These are phyloP conservation scores for Sutorius eximius DNA, from an alignment of 1,284 basidiomycete genomes.

Conservation along the genomic window DNA sequence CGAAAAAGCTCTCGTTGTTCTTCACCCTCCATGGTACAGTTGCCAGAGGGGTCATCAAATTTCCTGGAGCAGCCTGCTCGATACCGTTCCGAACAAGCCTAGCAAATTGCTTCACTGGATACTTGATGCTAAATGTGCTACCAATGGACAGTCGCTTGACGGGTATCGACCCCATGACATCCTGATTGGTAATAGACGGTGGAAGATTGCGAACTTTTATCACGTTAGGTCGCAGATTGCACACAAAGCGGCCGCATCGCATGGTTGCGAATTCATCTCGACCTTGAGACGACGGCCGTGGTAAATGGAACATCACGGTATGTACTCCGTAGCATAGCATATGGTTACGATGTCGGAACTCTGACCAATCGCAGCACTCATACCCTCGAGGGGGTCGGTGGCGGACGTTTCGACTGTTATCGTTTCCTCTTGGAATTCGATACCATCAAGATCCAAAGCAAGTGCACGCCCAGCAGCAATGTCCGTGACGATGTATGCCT, in stretches of 20 bases:
- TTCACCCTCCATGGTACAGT: conserved; percentile 24
- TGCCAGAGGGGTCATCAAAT: conserved; percentile 25
- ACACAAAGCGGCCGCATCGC: conserved; percentile 24
- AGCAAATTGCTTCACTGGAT: conserved; percentile 8
- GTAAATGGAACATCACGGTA: no score
- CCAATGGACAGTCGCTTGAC: conserved; percentile 24
- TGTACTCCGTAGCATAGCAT: no score
- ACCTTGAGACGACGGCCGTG: conserved; percentile 44
- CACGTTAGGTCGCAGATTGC: conserved; percentile 30
- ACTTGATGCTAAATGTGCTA: not conserved
- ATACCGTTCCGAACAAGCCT: conserved; percentile 19
- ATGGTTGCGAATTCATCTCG: conserved; percentile 40
- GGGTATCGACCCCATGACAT: conserved; percentile 16
- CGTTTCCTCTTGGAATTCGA: conserved; percentile 42
- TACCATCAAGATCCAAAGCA: conserved; percentile 40
- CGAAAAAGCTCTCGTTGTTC: conserved; percentile 25
- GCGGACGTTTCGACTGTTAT: conserved; percentile 41
- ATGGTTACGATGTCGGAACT: conserved; percentile 41
- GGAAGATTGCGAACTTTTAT: conserved; percentile 35
- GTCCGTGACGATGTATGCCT: conserved; percentile 42
- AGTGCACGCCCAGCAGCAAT: conserved; percentile 39
- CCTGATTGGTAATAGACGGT: conserved; percentile 18
- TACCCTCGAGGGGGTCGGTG: conserved; percentile 38
- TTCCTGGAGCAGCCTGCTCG: conserved; percentile 15
- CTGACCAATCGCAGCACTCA: conserved; percentile 36